These are phyloP conservation scores for Vitis labrusca DNA, from an alignment of 164 flowering plant species.

Conservation along the genomic window DNA sequence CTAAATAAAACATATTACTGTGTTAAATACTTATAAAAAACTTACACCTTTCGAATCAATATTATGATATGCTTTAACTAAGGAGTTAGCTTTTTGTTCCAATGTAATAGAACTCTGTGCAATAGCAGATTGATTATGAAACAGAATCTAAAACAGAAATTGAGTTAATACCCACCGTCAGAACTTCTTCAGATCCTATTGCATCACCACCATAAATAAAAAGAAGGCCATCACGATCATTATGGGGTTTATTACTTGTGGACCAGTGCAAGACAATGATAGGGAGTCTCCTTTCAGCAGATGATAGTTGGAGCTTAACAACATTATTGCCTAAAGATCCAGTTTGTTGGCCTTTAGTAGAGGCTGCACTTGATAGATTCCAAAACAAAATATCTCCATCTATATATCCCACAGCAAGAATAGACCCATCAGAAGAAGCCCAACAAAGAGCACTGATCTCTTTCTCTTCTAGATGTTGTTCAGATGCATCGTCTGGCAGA, in stretches of 20 bases:
- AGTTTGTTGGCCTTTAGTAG: constrained; percentile 38
- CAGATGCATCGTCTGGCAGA: constrained; percentile 24
- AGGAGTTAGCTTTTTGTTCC: too few species aligned
- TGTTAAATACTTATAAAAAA: background rate
- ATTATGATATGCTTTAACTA: too few species aligned
- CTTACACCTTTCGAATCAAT: background rate
- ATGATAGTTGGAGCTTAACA: constrained; percentile 75
- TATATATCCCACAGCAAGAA: constrained; percentile 84
- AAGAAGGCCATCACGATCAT: constrained; percentile 54
- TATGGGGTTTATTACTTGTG: constrained; percentile 31
- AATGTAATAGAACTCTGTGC: background rate
- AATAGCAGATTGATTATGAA: background rate
- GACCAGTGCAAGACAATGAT: constrained; percentile 83
- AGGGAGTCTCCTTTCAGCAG: constrained; percentile 78
- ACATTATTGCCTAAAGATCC: constrained; percentile 46
- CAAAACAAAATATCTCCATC: constrained; percentile 94
- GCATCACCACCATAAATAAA: constrained; percentile 93
- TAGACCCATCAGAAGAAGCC: constrained; percentile 83
- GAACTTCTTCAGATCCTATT: constrained; percentile 89
- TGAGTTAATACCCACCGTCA: constrained; percentile 54
- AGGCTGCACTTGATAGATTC: constrained; percentile 49
- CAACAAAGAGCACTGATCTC: constrained; percentile 91
- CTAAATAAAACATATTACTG: too few species aligned
- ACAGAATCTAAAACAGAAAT: background rate
- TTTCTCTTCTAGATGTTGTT: constrained; percentile 57